These are phyloP conservation scores for Thalassiosira hispida DNA, from an alignment of 352 stramenopile species.

Conservation along the genomic window DNA sequence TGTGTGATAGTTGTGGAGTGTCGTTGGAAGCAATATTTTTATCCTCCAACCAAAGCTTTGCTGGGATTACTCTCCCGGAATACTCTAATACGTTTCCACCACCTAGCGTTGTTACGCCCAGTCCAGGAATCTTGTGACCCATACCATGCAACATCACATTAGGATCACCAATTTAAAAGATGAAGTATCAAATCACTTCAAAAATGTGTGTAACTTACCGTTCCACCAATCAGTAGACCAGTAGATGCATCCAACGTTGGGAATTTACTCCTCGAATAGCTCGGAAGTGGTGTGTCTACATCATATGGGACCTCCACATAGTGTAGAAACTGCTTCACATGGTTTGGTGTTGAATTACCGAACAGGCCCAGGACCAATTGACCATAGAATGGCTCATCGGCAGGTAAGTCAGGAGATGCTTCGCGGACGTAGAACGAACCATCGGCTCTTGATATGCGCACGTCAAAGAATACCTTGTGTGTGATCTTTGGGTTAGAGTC, in stretches of 20 bases:
- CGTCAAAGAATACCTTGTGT: slow-evolving; percentile 78
- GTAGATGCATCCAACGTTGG: slow-evolving; percentile 65
- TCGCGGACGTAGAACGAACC: slow-evolving; percentile 80
- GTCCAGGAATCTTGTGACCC: slow-evolving; percentile 62
- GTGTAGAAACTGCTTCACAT: slow-evolving; percentile 66
- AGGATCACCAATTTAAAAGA: neutral
- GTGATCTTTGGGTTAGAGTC: slow-evolving; percentile 54
- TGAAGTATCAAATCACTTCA: no score
- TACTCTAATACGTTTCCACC: slow-evolving; percentile 75
- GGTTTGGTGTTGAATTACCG: slow-evolving; percentile 65
- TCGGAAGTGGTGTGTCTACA: slow-evolving; percentile 70
- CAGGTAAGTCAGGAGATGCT: slow-evolving; percentile 25
- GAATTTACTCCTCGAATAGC: slow-evolving; percentile 70
- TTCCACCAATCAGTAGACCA: slow-evolving; percentile 72
- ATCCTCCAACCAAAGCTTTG: slow-evolving; percentile 76
- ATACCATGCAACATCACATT: neutral
- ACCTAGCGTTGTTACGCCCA: slow-evolving; percentile 65
- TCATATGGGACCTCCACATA: slow-evolving; percentile 64
- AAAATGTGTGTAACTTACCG: slow-evolving; percentile 10
- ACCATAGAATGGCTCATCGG: slow-evolving; percentile 72
- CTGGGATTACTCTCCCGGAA: slow-evolving; percentile 63
- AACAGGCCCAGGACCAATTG: slow-evolving; percentile 72
- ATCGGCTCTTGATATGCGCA: slow-evolving; percentile 77
- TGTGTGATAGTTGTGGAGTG: slow-evolving; percentile 56
- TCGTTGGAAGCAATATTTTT: neutral